Base-by-base conservation (phyloP, 768 basidiomycete genomes). In the Mrakia gelida region DNA sequence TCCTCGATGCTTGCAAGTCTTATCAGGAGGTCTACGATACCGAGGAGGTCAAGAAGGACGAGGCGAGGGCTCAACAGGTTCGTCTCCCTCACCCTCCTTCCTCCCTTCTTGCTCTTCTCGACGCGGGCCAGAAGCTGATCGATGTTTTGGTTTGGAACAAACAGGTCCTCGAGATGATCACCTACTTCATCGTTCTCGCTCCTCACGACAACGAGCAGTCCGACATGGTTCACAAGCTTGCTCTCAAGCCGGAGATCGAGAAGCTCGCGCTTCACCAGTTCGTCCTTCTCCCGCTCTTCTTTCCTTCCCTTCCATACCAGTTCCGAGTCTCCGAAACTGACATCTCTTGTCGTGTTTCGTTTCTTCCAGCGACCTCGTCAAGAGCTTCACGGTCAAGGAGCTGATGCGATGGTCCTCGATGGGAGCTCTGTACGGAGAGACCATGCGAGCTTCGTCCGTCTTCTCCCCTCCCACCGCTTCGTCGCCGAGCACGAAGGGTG, bases 11-110 rank as follows among this genome's bases (percentile, higher is more conserved):
- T 10, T 94, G 94, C 56, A 95, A 96, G 83, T 91, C 95, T 82
- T 98, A 95, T 83, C 88, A 96, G 86, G 95, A 95, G 83, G 92
- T 99, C 59, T 98, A 95, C 93, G 95, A 97, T 83, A 98, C 96
- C 21, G 93, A 95, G 9, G 91, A 93, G 67, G 91, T 99, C 85
- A 94, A 94, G 85, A 90, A 90, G 62, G 95, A 97, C 80, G 89
- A 88, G 78, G 83, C 81, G 21, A 81, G 83, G 80, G 82, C 83
- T 73, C 76, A 82, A 56, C 81, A 84, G 76, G 84, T 84, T 73
- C 81, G 84, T 79, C 74, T 26, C 52, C 1, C 54, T 71, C n/a
- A n/a, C n/a, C n/a, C n/a, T n/a, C n/a, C 18, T n/a, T 3, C 23
- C 41, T 59, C 45, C 41, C 62, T 13, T 45, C 21, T 45, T 45